Evolutionary conservation across 768 basidiomycete genomes (phyloP), one percentile per base, ranked within the genome.

Genomic region (Russula sp.): DNA sequence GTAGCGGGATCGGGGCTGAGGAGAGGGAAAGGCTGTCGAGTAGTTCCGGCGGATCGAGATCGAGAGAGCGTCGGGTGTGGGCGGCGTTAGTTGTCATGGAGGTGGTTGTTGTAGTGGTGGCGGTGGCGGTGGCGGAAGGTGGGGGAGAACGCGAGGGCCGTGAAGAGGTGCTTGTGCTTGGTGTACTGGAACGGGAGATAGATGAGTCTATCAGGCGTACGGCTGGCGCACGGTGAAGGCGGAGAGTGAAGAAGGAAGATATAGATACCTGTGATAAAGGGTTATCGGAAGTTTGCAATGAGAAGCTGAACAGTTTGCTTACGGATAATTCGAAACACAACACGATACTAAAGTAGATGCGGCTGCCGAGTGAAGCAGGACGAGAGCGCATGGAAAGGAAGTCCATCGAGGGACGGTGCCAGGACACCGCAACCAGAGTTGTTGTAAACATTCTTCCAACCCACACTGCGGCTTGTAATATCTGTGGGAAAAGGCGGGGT

Each of bases 131-230:
- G 14, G 24, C 16, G 36, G 75, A 48, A 48, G n/a, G 57, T 62
- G 58, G 58, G 65, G 10, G 84, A 81, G 53, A 16, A 9, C 83
- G 84, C 18, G 75, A 72, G 44, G 80, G 79, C 56, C 72, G 68
- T 22, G 74, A 74, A 13, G 75, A 70, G 16, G 78, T 64, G 2
- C 56, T 38, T 5, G 72, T 68, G 56, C 40, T 66, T 63, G 56
- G 71, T 34, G 18, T 71, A 61, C 28, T 38, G 50, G 67, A 36
- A 72, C 72, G 54, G 69, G 75, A 64, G 81, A 80, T 14, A 77
- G 71, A 54, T 80, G 84, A 81, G 70, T 88, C 81, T 51, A 90
- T 80, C 28, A 92, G 82, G 50, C 87, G 86, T 57, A 92, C 84
- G 2, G 83, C 71, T 11, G 90, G 89, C 1, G 90, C 88, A 20